Evolutionary conservation across 306 rosid genomes (phyloP), one percentile per base, ranked within the genome.

Genomic region (Sechiopsis laciniata): DNA sequence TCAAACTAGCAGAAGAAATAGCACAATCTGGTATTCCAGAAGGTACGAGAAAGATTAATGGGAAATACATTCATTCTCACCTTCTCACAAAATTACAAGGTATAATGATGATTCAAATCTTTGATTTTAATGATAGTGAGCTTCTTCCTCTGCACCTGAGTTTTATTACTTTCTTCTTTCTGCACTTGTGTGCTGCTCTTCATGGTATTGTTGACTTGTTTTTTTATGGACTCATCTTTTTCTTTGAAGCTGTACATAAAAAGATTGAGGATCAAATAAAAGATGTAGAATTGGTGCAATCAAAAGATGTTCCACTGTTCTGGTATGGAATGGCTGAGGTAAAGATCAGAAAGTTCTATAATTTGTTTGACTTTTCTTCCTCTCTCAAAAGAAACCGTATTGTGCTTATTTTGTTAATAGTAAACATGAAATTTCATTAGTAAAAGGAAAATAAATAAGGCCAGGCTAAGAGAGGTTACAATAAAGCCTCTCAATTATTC

Each of bases 311-410:
- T 79, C 77, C 89, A 21, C 63, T 91, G 17, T 81, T 81, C 76
- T 91, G 99, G 99, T 58, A 55, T 71, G 97, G 96, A 73, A 82
- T 94, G 96, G 99, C 96, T n/a, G 96, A 91, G 99, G 99, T 94
- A 86, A 86, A 82, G 59, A 72, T 55, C 13, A 42, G 54, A 6
- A 67, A 67, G 45, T 19, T 45, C 16, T 66, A 20, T 45, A 42
- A 6, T 65, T n/a, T 65, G 72, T 67, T 45, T 48, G 22, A 19
- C 5, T 46, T 73, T 56, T 65, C 69, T 29, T 20, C 45, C 29
- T 13, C 1, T 46, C 13, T 68, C 32, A 42, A 55, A 26, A 32
- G 37, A 46, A 6, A 45, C 55, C 13, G 2, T 5, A 9, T 66
- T 32, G 9, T 16, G 19, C 2, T 54, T 54, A 16, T 2, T 19